phyloP scores from a whole-genome alignment of 352 stramenopile genomes.

The Phytopythium aichiense region DNA sequence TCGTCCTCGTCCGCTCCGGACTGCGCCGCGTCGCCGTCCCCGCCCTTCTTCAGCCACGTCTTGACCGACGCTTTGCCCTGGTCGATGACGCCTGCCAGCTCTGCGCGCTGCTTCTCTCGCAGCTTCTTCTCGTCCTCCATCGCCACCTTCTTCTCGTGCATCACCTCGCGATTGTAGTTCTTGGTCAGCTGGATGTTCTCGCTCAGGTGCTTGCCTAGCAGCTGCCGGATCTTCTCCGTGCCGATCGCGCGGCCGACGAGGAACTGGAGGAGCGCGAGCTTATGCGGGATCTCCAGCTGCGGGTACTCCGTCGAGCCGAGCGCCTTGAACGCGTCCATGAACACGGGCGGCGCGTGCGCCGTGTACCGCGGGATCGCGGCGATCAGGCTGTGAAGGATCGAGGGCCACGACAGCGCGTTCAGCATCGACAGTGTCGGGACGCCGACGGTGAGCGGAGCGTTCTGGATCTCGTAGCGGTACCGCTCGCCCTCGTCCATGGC shows the following conservation, averaged over 20 bases:
- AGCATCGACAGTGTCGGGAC: conserved; percentile 78
- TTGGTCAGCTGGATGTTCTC: conserved; percentile 60
- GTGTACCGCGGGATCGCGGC: conserved; percentile 68
- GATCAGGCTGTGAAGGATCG: conserved; percentile 64
- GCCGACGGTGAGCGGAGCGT: conserved; percentile 73
- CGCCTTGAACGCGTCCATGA: conserved; percentile 43
- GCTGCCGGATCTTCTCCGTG: conserved; percentile 60
- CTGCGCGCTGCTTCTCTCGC: conserved; percentile 63
- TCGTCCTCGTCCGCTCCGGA: conserved; percentile 30
- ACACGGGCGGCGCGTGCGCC: conserved; percentile 26
- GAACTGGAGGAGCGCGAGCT: conserved; percentile 70
- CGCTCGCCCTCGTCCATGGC: conserved; percentile 77
- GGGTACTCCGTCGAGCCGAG: conserved; percentile 55
- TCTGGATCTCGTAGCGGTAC: conserved; percentile 78
- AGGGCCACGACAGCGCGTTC: conserved; percentile 77
- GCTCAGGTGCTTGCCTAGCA: conserved; percentile 56
- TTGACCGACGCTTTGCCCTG: conserved; percentile 61
- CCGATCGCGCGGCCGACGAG: conserved; percentile 50
- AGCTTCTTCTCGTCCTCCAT: conserved; percentile 82
- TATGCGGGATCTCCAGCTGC: conserved; percentile 45
- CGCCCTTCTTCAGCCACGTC: conserved; percentile 38
- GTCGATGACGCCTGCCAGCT: conserved; percentile 47
- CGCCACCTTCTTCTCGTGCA: conserved; percentile 60
- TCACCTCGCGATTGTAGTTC: conserved; percentile 61
- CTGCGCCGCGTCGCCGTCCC: conserved; percentile 5